Base-by-base conservation (phyloP, 345 rosid species). In the Anastatica hierochuntica region DNA sequence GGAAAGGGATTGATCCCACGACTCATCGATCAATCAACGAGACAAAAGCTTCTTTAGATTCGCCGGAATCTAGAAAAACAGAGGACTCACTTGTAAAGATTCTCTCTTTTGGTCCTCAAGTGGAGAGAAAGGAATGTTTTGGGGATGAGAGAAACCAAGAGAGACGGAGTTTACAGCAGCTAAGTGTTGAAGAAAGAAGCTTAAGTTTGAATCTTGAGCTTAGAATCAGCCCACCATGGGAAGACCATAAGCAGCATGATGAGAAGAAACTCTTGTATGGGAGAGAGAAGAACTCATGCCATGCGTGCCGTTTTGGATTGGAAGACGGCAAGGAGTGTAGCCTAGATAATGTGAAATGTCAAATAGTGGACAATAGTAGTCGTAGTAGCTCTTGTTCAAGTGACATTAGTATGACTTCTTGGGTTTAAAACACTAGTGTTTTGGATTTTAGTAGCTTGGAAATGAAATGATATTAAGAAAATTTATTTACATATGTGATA, bases 161-260 rank as follows among this genome's bases (percentile, higher is more conserved):
- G 51, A 9, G 79, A 68, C 29, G 56, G 14, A 60, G 39, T 18
- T 49, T 64, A 53, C 48, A 58, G 58, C 62, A 39, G 67, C 20
- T 24, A n/a, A n/a, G 35, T 43, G 51, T 13, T n/a, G 85, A 72
- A 34, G 58, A 49, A 54, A 75, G 62, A 56, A 72, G 83, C 40
- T 78, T 90, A 8, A 94, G 80, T 65, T 77, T 90, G 79, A 90
- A 81, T 64, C 88, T 90, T 10, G 97, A 86, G 62, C 90, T 90
- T 8, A 80, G 79, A 66, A 90, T 90, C 30, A 80, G 94, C 70
- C 95, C 83, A 14, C 95, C 97, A 8, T 64, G 63, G 51, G 77
- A 80, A 49, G 24, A 24, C 15, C 75, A 69, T 19, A 36, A 56
- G 16, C 48, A 53, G 18, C 31, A 48, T 15, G 47, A 53, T 26